Evolutionary conservation across 257 asterid genomes (phyloP), one percentile per base, ranked within the genome.

Genomic region (Nicotiana sylvestris): DNA sequence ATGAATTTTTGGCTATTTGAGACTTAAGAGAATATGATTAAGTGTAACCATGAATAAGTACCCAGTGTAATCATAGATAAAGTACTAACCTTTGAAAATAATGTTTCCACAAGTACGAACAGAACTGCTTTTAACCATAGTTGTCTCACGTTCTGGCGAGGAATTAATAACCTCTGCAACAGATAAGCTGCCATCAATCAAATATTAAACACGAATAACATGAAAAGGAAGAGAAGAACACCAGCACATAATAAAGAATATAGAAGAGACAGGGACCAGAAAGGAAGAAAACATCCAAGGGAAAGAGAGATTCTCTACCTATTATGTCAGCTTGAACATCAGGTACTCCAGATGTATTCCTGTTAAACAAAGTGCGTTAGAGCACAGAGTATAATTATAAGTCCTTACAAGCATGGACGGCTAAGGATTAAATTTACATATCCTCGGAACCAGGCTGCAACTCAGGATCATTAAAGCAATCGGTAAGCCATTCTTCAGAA

Each of bases 401-500:
- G 21, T 29, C 9, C 3, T 51, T 27, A 51, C 1, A 39, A 51
- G 29, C 43, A 56, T 12, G 68, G 76, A 32, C 8, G 33, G 25
- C 46, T 6, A 65, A 57, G 43, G 62, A 70, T 39, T 32, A 62
- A 43, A 80, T 32, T 37, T 82, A 85, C 87, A 70, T 51, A 27
- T 83, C 72, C 16, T 60, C 49, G 21, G 85, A 51, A 86, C 64
- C 35, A 32, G 60, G 9, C 30, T 81, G 85, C 83, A 79, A 69
- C 29, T 69, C 88, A 46, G 80, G 9, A 81, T 87, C 89, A 67
- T 62, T 81, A 49, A 89, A 66, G 78, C 85, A 86, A 74, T 82
- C 83, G 2, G 89, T 72, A 64, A 89, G 35, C 90, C 90, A 89
- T 65, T 74, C 85, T 82, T 87, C 90, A 76, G 84, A 84, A 61